A percentile compares a stretch with the other conserved stretches of the same genome.
Conservation (phyloP, 306 rosid genomes). For the Cicer bijugum region DNA sequence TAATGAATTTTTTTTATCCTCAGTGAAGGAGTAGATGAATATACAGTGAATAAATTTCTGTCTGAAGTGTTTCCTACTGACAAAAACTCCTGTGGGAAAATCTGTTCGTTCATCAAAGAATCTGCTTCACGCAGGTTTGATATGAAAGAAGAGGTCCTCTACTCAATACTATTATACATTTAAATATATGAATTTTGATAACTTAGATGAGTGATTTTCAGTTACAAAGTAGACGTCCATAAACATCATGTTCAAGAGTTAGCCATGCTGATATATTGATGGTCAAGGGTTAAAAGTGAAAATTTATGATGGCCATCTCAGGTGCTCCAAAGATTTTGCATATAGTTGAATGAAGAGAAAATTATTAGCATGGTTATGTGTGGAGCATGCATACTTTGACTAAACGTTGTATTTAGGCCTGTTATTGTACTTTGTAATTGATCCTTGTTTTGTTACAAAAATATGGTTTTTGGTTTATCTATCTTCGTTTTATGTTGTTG, state of each 20-base stretch:
- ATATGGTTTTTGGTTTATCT: slow-evolving; percentile 25
- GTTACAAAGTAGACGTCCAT: slow-evolving; percentile 32
- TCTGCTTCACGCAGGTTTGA: slow-evolving; percentile 84
- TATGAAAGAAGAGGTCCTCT: slow-evolving; percentile 90
- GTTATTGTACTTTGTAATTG: slow-evolving; percentile 2
- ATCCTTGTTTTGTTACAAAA: slow-evolving; percentile 24
- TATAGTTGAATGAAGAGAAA: not conserved
- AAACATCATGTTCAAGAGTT: slow-evolving; percentile 26
- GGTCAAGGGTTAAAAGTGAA: not conserved
- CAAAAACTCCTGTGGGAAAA: slow-evolving; percentile 61
- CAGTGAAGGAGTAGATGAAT: slow-evolving; percentile 95
- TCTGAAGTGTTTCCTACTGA: slow-evolving; percentile 66
- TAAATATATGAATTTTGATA: slow-evolving; percentile 40
- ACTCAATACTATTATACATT: slow-evolving; percentile 46
- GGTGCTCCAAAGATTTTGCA: slow-evolving; percentile 10
- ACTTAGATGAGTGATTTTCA: slow-evolving; percentile 21
- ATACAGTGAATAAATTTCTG: slow-evolving; percentile 78
- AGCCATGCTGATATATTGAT: slow-evolving; percentile 30
- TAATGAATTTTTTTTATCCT: slow-evolving; percentile 43
- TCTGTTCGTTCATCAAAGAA: slow-evolving; percentile 73
- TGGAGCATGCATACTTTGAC: slow-evolving; percentile 24
- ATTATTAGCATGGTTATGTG: slow-evolving; percentile 24
- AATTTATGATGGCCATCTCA: slow-evolving; percentile 20
- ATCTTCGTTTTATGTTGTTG: slow-evolving; percentile 13
- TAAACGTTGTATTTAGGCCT: slow-evolving; percentile 9